Evolutionary conservation across 2,329 filamentous ascomycete genomes (phyloP), one percentile per base, ranked within the genome.

Genomic region (Aspergillus spinulosporus): DNA sequence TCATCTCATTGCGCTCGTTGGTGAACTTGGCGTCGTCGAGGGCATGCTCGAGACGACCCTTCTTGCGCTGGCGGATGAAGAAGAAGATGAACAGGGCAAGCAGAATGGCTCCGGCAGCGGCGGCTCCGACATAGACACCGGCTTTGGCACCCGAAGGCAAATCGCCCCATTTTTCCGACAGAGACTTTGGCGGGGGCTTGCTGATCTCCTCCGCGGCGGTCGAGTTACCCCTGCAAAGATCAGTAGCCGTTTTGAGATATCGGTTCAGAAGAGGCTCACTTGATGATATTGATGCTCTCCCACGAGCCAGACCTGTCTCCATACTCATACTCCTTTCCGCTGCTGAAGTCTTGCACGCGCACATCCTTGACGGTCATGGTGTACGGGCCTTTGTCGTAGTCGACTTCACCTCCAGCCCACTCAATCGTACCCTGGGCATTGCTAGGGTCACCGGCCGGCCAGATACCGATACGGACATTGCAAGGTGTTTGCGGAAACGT

Each of bases 401-500:
- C 79, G 34, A 88, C 89, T 49, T 78, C 68, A 56, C 88, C 88
- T 49, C 87, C 87, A 44, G 87, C 88, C 88, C 88, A 90, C 32
- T 84, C 75, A 43, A 87, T 82, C 0, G 84, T 87, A 11, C 75
- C 75, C 2, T 59, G 3, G 2, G 62, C 47, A 12, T 75, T 70
- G 3, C 56, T 56, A 5, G 70, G 57, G 52, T 75, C 72, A 55
- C 88, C 88, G 52, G 86, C 87, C 36, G 84, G 82, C 86, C 87
- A 89, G 59, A 83, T 81, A 58, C 88, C 88, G 42, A 90, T 73
- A 72, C 87, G 87, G 65, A 90, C 72, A 71, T 86, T 85, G 81
- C 87, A 86, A 46, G 88, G 88, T 3, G 87, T 89, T 76, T 91
- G 88, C 36, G 88, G 88, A 75, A 84, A 90, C 61, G 82, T 80